phyloP scores from a whole-genome alignment of 208 protist genomes.

The Acanthamoeba quina region DNA sequence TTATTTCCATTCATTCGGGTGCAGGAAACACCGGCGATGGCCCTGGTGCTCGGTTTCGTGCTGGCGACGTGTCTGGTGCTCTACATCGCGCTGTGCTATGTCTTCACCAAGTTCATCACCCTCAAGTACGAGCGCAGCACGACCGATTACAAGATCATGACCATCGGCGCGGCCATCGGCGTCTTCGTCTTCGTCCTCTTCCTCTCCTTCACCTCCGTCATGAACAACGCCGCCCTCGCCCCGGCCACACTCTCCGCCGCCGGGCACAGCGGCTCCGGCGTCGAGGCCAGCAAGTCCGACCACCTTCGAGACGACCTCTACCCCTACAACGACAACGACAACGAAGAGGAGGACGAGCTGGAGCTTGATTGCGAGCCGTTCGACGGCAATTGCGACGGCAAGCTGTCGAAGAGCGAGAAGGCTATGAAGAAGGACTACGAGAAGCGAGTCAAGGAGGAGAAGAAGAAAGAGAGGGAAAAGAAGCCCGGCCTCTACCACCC shows the following conservation, averaged over 20 bases:
- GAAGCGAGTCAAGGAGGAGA: background rate
- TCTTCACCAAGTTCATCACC: constrained; percentile 46
- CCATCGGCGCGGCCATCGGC: constrained; percentile 15
- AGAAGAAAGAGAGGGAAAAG: background rate
- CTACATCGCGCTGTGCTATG: constrained; percentile 3
- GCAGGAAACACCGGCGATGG: constrained; percentile 15
- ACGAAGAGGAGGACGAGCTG: background rate
- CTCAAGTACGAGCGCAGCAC: constrained; percentile 47
- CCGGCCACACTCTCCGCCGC: background rate
- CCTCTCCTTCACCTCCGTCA: background rate
- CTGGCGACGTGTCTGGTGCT: background rate
- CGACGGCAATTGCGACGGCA: background rate
- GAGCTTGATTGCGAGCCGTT: background rate
- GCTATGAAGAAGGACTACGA: background rate
- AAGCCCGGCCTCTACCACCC: background rate
- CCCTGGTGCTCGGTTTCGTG: constrained; percentile 21
- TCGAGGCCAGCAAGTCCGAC: background rate
- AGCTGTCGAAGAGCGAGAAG: background rate
- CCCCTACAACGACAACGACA: background rate
- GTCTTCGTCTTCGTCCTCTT: background rate
- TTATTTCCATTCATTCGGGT: background rate
- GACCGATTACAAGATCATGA: constrained; percentile 43
- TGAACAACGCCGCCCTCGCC: background rate
- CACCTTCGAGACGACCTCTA: no score
- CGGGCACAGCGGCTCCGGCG: background rate